A percentile compares a stretch with the other conserved stretches of the same genome.
Conservation (phyloP, 768 basidiomycete genomes). For the Pluteus cervinus region DNA sequence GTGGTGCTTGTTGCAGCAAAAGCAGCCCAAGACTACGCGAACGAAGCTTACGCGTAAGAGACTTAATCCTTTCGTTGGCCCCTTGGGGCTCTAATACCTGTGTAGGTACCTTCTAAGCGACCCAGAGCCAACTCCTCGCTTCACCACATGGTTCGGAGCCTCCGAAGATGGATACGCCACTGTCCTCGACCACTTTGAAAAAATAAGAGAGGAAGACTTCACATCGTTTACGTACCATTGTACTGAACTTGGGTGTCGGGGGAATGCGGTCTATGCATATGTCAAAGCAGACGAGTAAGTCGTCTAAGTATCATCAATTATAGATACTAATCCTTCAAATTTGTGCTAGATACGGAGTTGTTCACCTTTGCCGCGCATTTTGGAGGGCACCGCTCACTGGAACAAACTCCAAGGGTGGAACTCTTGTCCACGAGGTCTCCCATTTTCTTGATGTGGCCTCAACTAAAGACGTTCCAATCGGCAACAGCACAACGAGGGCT, state of each 20-base stretch:
- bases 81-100: slow-evolving; percentile 19
- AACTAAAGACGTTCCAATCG: slow-evolving; percentile 38
- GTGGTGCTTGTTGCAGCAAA: slow-evolving; percentile 29
- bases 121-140: slow-evolving; percentile 26
- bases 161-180: slow-evolving; percentile 29
- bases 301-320: background rate
- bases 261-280: slow-evolving; percentile 28
- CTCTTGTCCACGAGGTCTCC: slow-evolving; percentile 35
- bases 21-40: slow-evolving; percentile 33
- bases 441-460: slow-evolving; percentile 39
- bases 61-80: background rate
- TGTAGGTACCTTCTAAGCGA: slow-evolving; percentile 20
- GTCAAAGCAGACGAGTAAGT: slow-evolving; percentile 26
- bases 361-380: slow-evolving; percentile 9
- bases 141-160: slow-evolving; percentile 47
- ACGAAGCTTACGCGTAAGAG: slow-evolving; percentile 24
- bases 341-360: slow-evolving; percentile 8
- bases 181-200: slow-evolving; percentile 30
- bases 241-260: slow-evolving; percentile 30
- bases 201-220: slow-evolving; percentile 26
- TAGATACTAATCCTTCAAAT: background rate
- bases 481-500: too few species aligned
- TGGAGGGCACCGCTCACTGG: slow-evolving; percentile 8
- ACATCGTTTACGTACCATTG: slow-evolving; percentile 30
- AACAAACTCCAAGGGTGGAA: slow-evolving; percentile 18